Percentiles rank a stretch among this genome's conserved stretches.
These are phyloP conservation scores for Williopsis jadinii DNA, from an alignment of 1,139 yeast genomes.

Conservation along the genomic window DNA sequence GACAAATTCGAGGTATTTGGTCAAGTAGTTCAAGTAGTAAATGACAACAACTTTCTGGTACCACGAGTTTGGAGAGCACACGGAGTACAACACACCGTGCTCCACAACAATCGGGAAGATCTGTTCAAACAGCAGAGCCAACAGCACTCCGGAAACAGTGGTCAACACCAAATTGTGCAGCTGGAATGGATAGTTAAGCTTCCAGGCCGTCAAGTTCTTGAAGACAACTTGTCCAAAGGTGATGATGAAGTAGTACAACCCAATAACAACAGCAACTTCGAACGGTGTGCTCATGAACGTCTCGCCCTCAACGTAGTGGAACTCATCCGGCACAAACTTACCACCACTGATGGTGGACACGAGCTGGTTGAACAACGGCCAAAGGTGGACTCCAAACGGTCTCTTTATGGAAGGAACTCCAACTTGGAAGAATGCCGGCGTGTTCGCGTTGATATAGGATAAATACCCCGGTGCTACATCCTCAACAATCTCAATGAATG, in stretches of 20 bases:
- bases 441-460: slow-evolving; percentile 13
- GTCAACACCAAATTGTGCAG: slow-evolving; percentile 80
- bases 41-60: slow-evolving; percentile 78
- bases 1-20: slow-evolving; percentile 75
- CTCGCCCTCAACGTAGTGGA: slow-evolving; percentile 57
- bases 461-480: slow-evolving; percentile 14
- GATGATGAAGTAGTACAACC: slow-evolving; percentile 67
- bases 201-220: slow-evolving; percentile 56
- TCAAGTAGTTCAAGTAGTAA: slow-evolving; percentile 74
- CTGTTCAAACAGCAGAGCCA: slow-evolving; percentile 75
- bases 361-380: slow-evolving; percentile 73
- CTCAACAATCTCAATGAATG: too few relatives aligned
- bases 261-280: slow-evolving; percentile 58
- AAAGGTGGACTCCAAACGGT: slow-evolving; percentile 85
- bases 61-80: slow-evolving; percentile 77
- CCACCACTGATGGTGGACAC: slow-evolving; percentile 24
- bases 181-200: slow-evolving; percentile 67
- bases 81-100: slow-evolving; percentile 80
- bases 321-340: slow-evolving; percentile 51
- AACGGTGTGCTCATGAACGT: slow-evolving; percentile 66
- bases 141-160: slow-evolving; percentile 54
- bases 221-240: slow-evolving; percentile 73
- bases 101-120: slow-evolving; percentile 69
- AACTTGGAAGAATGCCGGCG: slow-evolving; percentile 18
- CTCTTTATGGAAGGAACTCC: slow-evolving; percentile 58